These are phyloP conservation scores for Hanseniaspora hatyaiensis DNA, from an alignment of 805 yeast genomes.

Conservation along the genomic window DNA sequence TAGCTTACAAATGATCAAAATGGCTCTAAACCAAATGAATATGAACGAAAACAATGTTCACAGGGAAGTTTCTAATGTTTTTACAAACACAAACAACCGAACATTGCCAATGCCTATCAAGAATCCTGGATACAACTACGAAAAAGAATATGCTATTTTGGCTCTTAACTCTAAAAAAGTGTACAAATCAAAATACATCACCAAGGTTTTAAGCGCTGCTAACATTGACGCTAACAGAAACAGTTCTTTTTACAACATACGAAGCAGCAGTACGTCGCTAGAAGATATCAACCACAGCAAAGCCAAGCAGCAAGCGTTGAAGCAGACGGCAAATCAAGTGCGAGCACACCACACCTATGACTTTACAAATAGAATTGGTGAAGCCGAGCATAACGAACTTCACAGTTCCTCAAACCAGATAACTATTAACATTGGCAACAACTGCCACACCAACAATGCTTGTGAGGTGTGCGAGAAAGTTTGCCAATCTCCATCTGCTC, in stretches of 20 bases:
- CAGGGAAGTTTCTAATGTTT: neutral
- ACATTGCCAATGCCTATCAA: conserved; percentile 1
- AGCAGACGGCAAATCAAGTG: too few species aligned
- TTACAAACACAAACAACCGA: conserved; percentile 4
- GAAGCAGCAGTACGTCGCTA: neutral
- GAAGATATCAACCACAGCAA: neutral
- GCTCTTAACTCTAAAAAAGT: conserved; percentile 2
- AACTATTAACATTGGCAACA: neutral
- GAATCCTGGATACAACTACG: neutral
- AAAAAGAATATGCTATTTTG: neutral
- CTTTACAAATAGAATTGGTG: too few species aligned
- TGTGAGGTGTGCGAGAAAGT: conserved; percentile 8
- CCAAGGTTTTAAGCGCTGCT: neutral
- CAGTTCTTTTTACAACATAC: neutral
- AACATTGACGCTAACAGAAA: neutral
- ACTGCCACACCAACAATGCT: neutral
- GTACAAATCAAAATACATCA: neutral
- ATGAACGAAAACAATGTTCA: neutral
- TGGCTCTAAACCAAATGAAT: neutral
- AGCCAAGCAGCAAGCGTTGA: neutral
- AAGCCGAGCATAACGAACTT: neutral
- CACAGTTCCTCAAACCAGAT: neutral
- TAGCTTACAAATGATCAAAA: neutral
- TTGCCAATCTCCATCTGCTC: conserved; percentile 14
- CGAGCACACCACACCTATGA: too few species aligned